These are phyloP conservation scores for Blakeslea trispora DNA, from an alignment of 371 early-diverging fungal genomes.

Conservation along the genomic window DNA sequence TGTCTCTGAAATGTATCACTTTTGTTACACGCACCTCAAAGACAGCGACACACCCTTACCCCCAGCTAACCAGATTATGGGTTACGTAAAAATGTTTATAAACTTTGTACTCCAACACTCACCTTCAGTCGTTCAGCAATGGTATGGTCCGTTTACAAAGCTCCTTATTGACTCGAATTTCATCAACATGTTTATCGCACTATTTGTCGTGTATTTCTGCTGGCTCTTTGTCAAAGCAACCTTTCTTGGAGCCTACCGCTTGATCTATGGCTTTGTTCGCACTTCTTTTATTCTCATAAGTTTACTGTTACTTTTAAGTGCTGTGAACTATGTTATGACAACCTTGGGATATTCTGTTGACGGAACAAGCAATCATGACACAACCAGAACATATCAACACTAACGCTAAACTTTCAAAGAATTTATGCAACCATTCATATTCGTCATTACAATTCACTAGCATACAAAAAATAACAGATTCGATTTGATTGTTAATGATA, in stretches of 20 bases:
- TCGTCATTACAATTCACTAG: too few species aligned
- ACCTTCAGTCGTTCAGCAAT: slow-evolving; percentile 15
- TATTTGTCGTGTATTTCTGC: slow-evolving; percentile 14
- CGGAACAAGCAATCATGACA: too few species aligned
- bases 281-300: too few species aligned
- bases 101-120: slow-evolving; percentile 15
- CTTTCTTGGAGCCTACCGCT: slow-evolving; percentile 32
- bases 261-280: slow-evolving; percentile 43
- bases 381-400: too few species aligned
- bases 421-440: too few species aligned
- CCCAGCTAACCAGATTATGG: slow-evolving; percentile 16
- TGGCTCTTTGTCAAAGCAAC: slow-evolving; percentile 15
- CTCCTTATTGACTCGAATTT: slow-evolving; percentile 11
- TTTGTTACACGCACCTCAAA: slow-evolving; percentile 16
- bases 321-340: too few species aligned
- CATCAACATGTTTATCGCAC: slow-evolving; percentile 7
- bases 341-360: too few species aligned
- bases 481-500: too few species aligned
- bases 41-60: slow-evolving; percentile 23
- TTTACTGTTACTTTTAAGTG: too few species aligned
- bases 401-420: too few species aligned
- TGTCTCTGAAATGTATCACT: slow-evolving; percentile 8
- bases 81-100: background rate
- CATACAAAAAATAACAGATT: too few species aligned
- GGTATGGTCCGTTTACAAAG: slow-evolving; percentile 4